Evolutionary conservation across 2,329 filamentous ascomycete genomes (phyloP).

Genomic region (Stemphylium vesicarium): DNA sequence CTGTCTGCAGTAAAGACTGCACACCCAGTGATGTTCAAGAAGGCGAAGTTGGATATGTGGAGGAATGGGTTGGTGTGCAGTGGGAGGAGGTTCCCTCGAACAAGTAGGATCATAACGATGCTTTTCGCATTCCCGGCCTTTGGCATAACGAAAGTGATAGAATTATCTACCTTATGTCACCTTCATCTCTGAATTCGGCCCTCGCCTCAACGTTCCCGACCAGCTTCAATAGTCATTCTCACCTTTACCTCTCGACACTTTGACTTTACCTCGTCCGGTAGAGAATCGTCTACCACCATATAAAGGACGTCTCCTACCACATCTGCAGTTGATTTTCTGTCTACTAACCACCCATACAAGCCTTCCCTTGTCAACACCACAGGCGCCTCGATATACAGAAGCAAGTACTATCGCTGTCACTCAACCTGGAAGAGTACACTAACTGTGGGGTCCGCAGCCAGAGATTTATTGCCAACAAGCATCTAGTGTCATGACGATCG

Average conservation of each 20-base stretch:
- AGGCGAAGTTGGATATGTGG: conserved; percentile 76
- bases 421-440: no score
- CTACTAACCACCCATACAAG: no score
- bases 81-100: conserved; percentile 76
- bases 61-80: conserved; percentile 98
- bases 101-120: conserved; percentile 14
- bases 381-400: no score
- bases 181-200: not conserved
- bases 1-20: conserved; percentile 83
- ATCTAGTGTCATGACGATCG: no score
- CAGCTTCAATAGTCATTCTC: not conserved
- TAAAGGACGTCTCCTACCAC: not conserved
- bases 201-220: not conserved
- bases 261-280: not conserved
- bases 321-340: no score
- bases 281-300: not conserved
- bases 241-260: not conserved
- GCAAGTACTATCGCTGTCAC: no score
- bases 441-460: no score
- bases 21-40: conserved; percentile 62
- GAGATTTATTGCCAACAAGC: no score
- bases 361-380: no score
- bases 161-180: not conserved
- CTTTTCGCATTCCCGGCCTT: not conserved
- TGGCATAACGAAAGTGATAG: not conserved